These are phyloP conservation scores for Camellia lanceoleosa DNA, from an alignment of 148 eudicot species.

Conservation along the genomic window DNA sequence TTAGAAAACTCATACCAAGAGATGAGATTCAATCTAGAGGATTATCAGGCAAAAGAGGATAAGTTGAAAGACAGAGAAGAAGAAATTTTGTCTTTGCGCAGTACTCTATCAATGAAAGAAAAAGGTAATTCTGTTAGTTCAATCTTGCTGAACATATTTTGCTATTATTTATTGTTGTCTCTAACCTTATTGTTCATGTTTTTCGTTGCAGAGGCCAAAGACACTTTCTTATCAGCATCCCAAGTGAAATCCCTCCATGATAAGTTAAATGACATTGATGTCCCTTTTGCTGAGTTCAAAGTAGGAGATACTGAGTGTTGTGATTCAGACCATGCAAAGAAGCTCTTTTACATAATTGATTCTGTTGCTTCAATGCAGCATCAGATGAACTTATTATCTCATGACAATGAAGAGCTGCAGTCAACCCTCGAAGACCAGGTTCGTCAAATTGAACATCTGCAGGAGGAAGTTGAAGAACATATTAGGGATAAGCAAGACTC, in stretches of 20 bases:
- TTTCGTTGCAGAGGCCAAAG: constrained; percentile 58
- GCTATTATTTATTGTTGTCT: constrained; percentile 8
- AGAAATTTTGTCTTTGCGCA: constrained; percentile 47
- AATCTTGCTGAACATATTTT: constrained; percentile 4
- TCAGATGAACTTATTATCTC: constrained; percentile 43
- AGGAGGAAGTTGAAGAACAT: constrained; percentile 44
- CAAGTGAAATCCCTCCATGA: constrained; percentile 53
- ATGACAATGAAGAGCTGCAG: constrained; percentile 57
- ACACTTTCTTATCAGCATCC: constrained; percentile 46
- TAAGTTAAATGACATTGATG: constrained; percentile 49
- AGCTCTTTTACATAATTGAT: constrained; percentile 63
- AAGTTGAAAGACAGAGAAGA: constrained; percentile 45
- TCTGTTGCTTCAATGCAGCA: constrained; percentile 41
- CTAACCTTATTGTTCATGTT: constrained; percentile 18
- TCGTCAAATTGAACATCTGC: constrained; percentile 51
- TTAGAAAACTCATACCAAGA: constrained; percentile 47
- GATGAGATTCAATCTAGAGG: constrained; percentile 44
- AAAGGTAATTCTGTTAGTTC: constrained; percentile 44
- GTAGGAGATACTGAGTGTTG: constrained; percentile 36
- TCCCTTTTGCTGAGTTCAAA: constrained; percentile 36
- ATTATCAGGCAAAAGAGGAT: constrained; percentile 45
- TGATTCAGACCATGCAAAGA: constrained; percentile 47
- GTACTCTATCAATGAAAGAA: constrained; percentile 35
- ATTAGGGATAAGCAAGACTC: constrained; percentile 35
- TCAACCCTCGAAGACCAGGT: constrained; percentile 46